Evolutionary conservation across 1,139 yeast species (phyloP).

Genomic region (Candida mesenterica): DNA sequence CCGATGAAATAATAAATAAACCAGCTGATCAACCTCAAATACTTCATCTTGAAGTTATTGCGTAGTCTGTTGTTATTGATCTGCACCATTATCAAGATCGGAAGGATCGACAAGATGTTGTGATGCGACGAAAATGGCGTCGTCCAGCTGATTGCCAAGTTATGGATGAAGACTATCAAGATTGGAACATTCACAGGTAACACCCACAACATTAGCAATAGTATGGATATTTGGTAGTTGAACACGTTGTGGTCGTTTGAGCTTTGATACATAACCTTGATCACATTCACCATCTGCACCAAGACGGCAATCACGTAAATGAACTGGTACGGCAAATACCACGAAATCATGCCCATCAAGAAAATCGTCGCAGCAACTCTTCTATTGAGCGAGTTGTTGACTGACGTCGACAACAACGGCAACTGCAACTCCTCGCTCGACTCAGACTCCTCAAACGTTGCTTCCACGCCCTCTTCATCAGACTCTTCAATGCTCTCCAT

Average conservation of each 20-base stretch:
- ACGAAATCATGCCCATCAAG: slow-evolving; percentile 43
- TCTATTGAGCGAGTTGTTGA: slow-evolving; percentile 2
- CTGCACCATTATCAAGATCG: slow-evolving; percentile 54
- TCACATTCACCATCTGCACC: slow-evolving; percentile 49
- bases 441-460: not conserved
- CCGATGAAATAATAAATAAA: slow-evolving; percentile 41
- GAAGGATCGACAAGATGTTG: slow-evolving; percentile 63
- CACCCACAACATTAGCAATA: slow-evolving; percentile 64
- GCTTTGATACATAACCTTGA: slow-evolving; percentile 23
- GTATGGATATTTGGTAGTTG: slow-evolving; percentile 54
- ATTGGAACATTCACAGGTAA: slow-evolving; percentile 70
- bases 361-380: slow-evolving; percentile 29
- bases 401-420: not conserved
- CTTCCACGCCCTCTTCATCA: not conserved
- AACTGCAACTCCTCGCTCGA: not conserved
- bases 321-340: slow-evolving; percentile 77
- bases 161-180: slow-evolving; percentile 66
- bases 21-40: slow-evolving; percentile 9
- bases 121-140: slow-evolving; percentile 80
- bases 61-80: slow-evolving; percentile 29
- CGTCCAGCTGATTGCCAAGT: slow-evolving; percentile 65
- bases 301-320: slow-evolving; percentile 61
- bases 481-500: not conserved
- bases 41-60: slow-evolving; percentile 6
- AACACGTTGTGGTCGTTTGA: slow-evolving; percentile 19